A percentile compares a stretch with the other conserved stretches of the same genome.
phyloP scores from a whole-genome alignment of 2,329 filamentous ascomycete species.

The Claviceps paspali region DNA sequence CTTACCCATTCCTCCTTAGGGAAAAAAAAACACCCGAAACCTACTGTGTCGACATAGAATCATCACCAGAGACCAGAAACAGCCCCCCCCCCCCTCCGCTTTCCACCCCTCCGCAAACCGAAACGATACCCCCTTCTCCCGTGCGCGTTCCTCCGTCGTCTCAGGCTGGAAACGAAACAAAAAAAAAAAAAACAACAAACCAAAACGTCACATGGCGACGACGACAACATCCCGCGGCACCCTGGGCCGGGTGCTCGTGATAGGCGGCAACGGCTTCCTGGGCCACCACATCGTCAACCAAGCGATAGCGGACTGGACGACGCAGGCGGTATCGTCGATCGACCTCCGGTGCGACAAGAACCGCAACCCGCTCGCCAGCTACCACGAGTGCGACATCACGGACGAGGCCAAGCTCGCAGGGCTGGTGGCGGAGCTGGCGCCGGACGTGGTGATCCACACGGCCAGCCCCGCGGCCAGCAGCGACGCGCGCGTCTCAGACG shows the following conservation, averaged over 20 bases:
- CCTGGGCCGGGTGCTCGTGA: conserved; percentile 59
- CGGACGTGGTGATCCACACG: conserved; percentile 82
- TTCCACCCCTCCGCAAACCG: too few species aligned
- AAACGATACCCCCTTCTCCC: too few species aligned
- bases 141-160: too few species aligned
- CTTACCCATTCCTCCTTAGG: too few species aligned
- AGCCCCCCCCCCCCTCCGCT: too few species aligned
- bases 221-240: conserved; percentile 18
- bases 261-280: conserved; percentile 74
- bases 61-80: too few species aligned
- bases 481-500: conserved; percentile 35
- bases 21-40: too few species aligned
- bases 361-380: conserved; percentile 42
- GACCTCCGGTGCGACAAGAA: conserved; percentile 60
- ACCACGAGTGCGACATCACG: conserved; percentile 68
- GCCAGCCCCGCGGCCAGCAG: conserved; percentile 53
- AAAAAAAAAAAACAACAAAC: not conserved
- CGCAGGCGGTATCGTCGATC: conserved; percentile 48
- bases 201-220: not conserved
- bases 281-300: conserved; percentile 70
- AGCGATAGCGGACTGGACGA: conserved; percentile 39
- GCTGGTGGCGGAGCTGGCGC: conserved; percentile 50
- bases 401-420: conserved; percentile 42
- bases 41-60: too few species aligned
- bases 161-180: not conserved